Base-by-base conservation (phyloP, 768 basidiomycete genomes). In the Xerocomellus chrysenteron region DNA sequence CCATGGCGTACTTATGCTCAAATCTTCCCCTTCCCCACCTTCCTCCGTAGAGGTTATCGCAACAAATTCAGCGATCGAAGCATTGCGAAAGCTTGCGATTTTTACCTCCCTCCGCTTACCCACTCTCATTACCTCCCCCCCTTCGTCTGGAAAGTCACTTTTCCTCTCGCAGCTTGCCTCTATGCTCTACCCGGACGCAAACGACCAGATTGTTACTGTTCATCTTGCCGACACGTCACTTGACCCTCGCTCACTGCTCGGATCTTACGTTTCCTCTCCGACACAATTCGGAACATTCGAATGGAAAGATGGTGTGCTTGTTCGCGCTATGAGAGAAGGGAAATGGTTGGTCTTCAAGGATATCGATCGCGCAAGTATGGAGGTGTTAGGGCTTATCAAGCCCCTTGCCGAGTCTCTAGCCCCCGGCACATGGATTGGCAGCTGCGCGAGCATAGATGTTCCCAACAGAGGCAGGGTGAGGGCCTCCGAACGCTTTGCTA, bases 221-320 rank as follows among this genome's bases (percentile, higher is more conserved):
- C 90, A 96, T 64, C 84, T 98, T 26, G 92, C 94, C 7, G 97
- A 98, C 64, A 96, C 94, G 1, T 96, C 96, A 2, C 80, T 99
- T 44, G 96, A 99, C 67, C 88, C 95, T 32, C 89, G 96, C 24
- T 88, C 94, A 0, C 80, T 99, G 6, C 81, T 99, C 42, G 96
- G 97, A 5, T 94, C 93, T 2, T 96, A 98, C 56, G 78, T 93
- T 3, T 96, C 96, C 2, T 97, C 96, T 0, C 79, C 88, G 0
- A 84, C 81, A 2, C 82, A 82, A 26, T 86, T 93, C 0, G 96
- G 96, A 6, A 85, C 84, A 2, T 99, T 99, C 64, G 92, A 96
- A 63, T 99, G 95, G 92, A 92, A 89, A 73, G 94, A 98, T 60
- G 97, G 97, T 7, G 87, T 94, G 0, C 78, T 99, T 36, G 86